Percentiles rank a stretch among this genome's conserved stretches.
phyloP scores from a whole-genome alignment of 768 basidiomycete genomes.

The Termitomyces sp. region DNA sequence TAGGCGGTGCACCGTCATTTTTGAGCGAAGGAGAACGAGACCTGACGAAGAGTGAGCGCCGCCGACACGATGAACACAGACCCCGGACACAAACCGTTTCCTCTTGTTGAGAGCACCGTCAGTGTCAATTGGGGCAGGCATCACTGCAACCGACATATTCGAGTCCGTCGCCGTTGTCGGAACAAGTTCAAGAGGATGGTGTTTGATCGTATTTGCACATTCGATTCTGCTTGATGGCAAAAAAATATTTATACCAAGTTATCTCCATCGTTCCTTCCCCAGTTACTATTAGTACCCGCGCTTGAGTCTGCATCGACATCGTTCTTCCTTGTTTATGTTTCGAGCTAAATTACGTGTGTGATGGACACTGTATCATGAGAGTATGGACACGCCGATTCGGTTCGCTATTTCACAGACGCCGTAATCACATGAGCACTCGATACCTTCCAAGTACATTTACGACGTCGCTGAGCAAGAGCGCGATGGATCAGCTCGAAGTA shows the following conservation, averaged over 20 bases:
- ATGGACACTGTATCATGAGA: constrained; percentile 1
- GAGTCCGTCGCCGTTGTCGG: constrained; percentile 7
- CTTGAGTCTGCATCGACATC: neutral
- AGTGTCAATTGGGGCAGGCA: constrained; percentile 24
- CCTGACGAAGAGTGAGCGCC: constrained; percentile 26
- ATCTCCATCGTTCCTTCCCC: neutral
- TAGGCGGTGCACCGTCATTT: constrained; percentile 38
- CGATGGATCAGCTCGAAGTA: constrained; percentile 50
- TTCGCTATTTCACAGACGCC: constrained; percentile 1
- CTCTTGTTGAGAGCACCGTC: constrained; percentile 40
- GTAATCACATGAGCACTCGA: constrained; percentile 18
- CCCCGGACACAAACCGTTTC: constrained; percentile 37
- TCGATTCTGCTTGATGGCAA: neutral
- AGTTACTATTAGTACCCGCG: neutral
- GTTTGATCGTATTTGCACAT: constrained; percentile 21
- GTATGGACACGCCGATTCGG: neutral
- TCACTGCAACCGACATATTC: constrained; percentile 41
- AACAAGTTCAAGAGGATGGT: constrained; percentile 9
- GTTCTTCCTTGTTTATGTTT: neutral
- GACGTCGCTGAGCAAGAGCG: neutral
- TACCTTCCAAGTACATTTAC: neutral
- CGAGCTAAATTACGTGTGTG: neutral
- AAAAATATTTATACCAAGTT: neutral
- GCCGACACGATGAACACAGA: neutral
- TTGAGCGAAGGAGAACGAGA: constrained; percentile 46